These are phyloP conservation scores for Zea luxurians DNA, from an alignment of 176 grass and related monocot species.

Conservation along the genomic window DNA sequence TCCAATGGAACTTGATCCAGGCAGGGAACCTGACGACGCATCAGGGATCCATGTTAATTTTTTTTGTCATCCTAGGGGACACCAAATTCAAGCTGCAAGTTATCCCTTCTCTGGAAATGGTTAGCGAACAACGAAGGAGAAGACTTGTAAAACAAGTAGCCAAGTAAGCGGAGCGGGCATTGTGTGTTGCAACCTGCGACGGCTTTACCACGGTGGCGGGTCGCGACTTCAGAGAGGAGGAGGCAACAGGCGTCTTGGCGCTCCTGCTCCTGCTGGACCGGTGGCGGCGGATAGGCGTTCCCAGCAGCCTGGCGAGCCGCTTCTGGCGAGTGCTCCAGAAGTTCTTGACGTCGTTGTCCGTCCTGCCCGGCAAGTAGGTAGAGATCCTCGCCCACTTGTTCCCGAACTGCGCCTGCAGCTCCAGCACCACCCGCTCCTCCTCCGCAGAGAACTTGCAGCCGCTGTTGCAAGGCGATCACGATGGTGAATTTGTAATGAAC, in stretches of 20 bases:
- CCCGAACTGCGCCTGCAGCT: slow-evolving; percentile 67
- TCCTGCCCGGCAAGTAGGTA: slow-evolving; percentile 66
- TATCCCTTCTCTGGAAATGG: background rate
- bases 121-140: background rate
- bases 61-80: background rate
- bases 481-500: background rate
- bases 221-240: background rate
- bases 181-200: background rate
- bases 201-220: slow-evolving; percentile 24
- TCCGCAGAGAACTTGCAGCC: slow-evolving; percentile 68
- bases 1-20: slow-evolving; percentile 28
- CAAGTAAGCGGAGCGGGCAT: background rate
- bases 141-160: too few species aligned
- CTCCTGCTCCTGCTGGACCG: slow-evolving; percentile 30
- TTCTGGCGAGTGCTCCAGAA: slow-evolving; percentile 91
- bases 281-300: slow-evolving; percentile 19
- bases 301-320: slow-evolving; percentile 63
- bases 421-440: slow-evolving; percentile 65
- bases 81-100: background rate
- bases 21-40: slow-evolving; percentile 27
- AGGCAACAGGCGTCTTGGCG: background rate
- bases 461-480: background rate
- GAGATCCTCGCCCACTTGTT: slow-evolving; percentile 96
- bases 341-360: slow-evolving; percentile 90
- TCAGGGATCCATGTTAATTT: background rate